phyloP scores from a whole-genome alignment of 208 protist species.

The Acanthamoeba castellanii region DNA sequence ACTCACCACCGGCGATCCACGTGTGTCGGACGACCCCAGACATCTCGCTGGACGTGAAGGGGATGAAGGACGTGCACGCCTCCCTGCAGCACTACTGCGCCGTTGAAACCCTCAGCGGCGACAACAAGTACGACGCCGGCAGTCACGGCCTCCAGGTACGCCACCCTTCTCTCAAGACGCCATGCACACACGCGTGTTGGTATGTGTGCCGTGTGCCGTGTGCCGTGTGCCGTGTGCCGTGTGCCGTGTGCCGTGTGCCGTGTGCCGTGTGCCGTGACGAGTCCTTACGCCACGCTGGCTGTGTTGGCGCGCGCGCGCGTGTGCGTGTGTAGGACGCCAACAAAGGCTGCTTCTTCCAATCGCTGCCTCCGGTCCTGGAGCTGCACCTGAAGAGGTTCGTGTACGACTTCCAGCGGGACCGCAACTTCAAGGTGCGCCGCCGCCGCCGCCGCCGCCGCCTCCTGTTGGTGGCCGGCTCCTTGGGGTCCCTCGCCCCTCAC shows the following conservation, averaged over 20 bases:
- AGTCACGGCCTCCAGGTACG: constrained; percentile 87
- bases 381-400: constrained; percentile 94
- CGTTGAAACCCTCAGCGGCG: constrained; percentile 91
- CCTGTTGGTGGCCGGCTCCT: neutral
- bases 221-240: neutral
- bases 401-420: constrained; percentile 90
- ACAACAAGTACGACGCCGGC: constrained; percentile 93
- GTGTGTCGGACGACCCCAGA: constrained; percentile 75
- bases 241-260: neutral
- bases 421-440: constrained; percentile 87
- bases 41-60: constrained; percentile 92
- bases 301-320: no score
- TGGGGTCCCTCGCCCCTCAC: no score
- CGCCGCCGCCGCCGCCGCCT: constrained; percentile 80
- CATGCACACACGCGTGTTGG: no score
- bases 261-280: no score
- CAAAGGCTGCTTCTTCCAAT: constrained; percentile 89
- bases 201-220: no score
- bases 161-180: no score
- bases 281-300: no score
- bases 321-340: constrained; percentile 90
- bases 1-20: no score
- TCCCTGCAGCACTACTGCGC: constrained; percentile 91
- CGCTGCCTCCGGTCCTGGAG: constrained; percentile 91
- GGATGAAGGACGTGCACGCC: constrained; percentile 84